A percentile compares a stretch with the other conserved stretches of the same genome.
Conservation (phyloP, 1,284 basidiomycete genomes). For the Spongispora temasekensis region DNA sequence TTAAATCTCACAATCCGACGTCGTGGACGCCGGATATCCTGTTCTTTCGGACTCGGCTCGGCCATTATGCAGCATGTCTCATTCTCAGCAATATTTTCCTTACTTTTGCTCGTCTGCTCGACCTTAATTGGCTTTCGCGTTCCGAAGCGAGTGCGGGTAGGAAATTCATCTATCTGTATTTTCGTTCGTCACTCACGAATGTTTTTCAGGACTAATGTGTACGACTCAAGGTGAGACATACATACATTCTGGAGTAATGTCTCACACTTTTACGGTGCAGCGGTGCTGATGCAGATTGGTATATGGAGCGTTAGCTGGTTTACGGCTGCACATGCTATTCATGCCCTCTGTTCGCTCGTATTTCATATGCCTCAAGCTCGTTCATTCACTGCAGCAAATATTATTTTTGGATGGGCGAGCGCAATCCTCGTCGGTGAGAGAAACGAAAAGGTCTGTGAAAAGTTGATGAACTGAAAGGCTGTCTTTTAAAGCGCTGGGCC, state of each 20-base stretch:
- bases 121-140: constrained; percentile 27
- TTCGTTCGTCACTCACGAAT: constrained; percentile 1
- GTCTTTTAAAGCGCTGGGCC: constrained; percentile 39
- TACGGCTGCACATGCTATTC: constrained; percentile 62
- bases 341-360: constrained; percentile 67
- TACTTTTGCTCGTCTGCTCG: constrained; percentile 53
- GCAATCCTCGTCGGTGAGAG: constrained; percentile 51
- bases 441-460: background rate
- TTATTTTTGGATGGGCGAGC: constrained; percentile 55
- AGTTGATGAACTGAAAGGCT: constrained; percentile 10
- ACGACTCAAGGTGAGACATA: constrained; percentile 54
- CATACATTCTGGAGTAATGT: background rate
- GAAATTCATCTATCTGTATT: constrained; percentile 3
- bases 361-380: constrained; percentile 53
- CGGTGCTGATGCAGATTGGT: constrained; percentile 55
- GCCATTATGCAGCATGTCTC: constrained; percentile 63
- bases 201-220: constrained; percentile 41
- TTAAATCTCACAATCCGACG: constrained; percentile 16
- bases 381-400: constrained; percentile 46
- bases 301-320: constrained; percentile 65
- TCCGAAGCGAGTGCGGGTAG: constrained; percentile 51
- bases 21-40: constrained; percentile 45
- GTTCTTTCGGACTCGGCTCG: constrained; percentile 72
- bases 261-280: background rate
- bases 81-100: constrained; percentile 58